Base-by-base conservation (phyloP, 225 moss, liverwort and hornwort genomes). In the Polytrichum commune region DNA sequence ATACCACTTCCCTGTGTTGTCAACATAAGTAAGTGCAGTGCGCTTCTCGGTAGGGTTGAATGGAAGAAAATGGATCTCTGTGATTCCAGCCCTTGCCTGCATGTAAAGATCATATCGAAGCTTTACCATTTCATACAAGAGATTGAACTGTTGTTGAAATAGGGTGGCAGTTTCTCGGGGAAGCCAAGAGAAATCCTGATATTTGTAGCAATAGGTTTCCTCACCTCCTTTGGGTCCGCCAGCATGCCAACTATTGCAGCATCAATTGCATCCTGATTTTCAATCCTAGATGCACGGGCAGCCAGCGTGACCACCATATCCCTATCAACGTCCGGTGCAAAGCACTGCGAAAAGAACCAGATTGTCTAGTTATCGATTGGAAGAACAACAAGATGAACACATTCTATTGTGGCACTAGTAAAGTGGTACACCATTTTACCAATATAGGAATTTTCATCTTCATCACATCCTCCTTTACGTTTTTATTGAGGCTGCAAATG, bases 31-130 rank as follows among this genome's bases (percentile, higher is more conserved):
- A 63, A 90, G 76, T 3, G 90, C 90, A 1, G 90, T 90, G 71
- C 90, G 87, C 77, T 90, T 90, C 62, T 87, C 90, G 1, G 79
- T 79, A 19, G 91, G 86, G 22, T 86, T 86, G 68, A 86, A 86
- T 23, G 86, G 86, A 2, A 86, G 78, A 53, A 86, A 86, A 61
- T 86, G 86, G 27, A 83, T 5, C 69, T 86, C 86, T 67, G 78
- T 69, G 66, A 83, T 70, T 5, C 71, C 74, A 1, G 73, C 83
- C 16, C 86, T 78, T 1, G 86, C 86, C 82, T 86, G 72, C 71
- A 55, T 22, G 13, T 13, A 13, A 29, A 23, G 16, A 7, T 30
- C 64, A 20, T 46, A 46, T 46, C 46, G 13, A 46, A 16, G 46
- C 3, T 3, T 46, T 13, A 46, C 13, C 16, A 46, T 46, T 38